Conservation (phyloP, 208 protist species). For the Leishmania lainsoni region DNA sequence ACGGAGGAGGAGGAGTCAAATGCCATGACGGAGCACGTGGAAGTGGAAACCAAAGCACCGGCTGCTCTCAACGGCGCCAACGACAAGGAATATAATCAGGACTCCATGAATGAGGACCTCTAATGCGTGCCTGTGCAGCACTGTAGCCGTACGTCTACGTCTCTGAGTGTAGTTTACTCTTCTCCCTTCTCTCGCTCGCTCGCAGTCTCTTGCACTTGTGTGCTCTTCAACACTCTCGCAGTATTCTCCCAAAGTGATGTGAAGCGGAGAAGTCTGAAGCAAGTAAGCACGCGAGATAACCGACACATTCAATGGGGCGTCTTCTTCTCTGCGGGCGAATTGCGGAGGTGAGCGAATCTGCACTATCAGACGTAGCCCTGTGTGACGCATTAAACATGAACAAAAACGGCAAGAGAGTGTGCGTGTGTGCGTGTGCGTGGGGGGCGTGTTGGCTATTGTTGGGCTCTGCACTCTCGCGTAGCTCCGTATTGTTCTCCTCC, state of each 20-base stretch:
- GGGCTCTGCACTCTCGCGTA: background rate
- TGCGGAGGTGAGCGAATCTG: background rate
- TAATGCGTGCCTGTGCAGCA: background rate
- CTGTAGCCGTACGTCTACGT: background rate
- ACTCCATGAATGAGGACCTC: background rate
- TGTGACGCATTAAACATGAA: background rate
- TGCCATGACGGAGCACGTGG: background rate
- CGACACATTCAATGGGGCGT: background rate
- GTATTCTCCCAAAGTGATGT: background rate
- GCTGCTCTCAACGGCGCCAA: background rate
- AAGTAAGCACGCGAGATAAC: too few species aligned
- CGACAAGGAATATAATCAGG: constrained; percentile 1
- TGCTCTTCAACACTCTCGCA: background rate
- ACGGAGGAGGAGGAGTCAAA: constrained; percentile 1
- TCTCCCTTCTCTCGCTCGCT: background rate
- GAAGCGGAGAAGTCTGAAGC: too few species aligned
- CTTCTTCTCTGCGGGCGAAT: background rate
- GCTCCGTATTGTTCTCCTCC: background rate
- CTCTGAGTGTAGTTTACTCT: too few species aligned
- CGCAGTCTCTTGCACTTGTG: background rate
- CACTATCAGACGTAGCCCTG: background rate
- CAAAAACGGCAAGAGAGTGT: background rate
- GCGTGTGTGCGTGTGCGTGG: background rate
- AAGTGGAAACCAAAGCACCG: background rate
- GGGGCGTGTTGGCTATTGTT: background rate